Evolutionary conservation across 1,284 basidiomycete species (phyloP).

Genomic region (Pseudozyma pruni): DNA sequence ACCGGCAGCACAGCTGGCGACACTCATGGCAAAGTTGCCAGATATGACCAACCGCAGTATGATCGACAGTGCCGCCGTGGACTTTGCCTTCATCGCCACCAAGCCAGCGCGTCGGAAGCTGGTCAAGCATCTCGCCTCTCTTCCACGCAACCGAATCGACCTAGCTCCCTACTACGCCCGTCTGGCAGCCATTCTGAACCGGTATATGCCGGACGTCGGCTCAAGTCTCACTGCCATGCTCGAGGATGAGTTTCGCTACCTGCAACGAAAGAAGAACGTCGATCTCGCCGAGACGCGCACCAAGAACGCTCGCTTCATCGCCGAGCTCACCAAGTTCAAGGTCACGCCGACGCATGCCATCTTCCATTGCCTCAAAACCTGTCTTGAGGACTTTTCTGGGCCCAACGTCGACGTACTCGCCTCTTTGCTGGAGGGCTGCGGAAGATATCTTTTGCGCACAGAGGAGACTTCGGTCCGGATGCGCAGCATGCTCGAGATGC

Average conservation of each 20-base stretch:
- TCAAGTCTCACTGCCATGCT: constrained; percentile 81
- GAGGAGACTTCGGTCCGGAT: constrained; percentile 86
- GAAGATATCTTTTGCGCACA: constrained; percentile 86
- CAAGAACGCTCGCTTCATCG: constrained; percentile 90
- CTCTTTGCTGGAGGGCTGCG: constrained; percentile 90
- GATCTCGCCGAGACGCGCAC: constrained; percentile 85
- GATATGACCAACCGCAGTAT: constrained; percentile 91
- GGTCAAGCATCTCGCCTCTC: constrained; percentile 77
- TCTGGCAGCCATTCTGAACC: constrained; percentile 85
- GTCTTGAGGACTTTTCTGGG: constrained; percentile 91
- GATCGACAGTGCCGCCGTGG: constrained; percentile 92
- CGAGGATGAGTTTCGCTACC: constrained; percentile 93
- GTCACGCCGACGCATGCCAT: constrained; percentile 93
- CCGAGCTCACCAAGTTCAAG: constrained; percentile 92
- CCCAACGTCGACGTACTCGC: constrained; percentile 94
- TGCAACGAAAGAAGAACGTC: constrained; percentile 93
- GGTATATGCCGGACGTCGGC: constrained; percentile 93
- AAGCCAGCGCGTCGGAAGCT: constrained; percentile 92
- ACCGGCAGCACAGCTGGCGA: constrained; percentile 89
- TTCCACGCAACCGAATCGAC: constrained; percentile 89
- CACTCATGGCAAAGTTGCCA: constrained; percentile 89
- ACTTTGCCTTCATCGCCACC: constrained; percentile 95
- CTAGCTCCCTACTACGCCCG: constrained; percentile 92
- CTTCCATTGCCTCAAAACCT: constrained; percentile 94
- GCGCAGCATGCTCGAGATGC: constrained; percentile 80